A percentile compares a stretch with the other conserved stretches of the same genome.
Evolutionary conservation across 495 filamentous ascomycete genomes (phyloP).

Genomic region (Penicillium bialowiezense): DNA sequence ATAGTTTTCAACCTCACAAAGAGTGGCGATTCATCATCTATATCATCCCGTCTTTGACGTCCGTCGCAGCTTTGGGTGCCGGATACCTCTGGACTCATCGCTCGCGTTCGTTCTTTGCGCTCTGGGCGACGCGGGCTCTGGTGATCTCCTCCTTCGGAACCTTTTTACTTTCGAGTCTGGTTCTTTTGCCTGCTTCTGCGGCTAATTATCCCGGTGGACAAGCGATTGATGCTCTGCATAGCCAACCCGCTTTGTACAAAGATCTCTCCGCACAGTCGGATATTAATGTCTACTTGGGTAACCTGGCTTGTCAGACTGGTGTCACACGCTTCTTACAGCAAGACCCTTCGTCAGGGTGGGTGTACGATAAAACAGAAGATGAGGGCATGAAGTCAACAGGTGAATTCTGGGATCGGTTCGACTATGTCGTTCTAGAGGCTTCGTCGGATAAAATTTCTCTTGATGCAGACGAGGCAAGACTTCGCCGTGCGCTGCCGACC

Average conservation of each 20-base stretch:
- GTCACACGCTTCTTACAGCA: slow-evolving; percentile 78
- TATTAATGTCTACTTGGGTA: slow-evolving; percentile 71
- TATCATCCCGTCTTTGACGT: slow-evolving; percentile 75
- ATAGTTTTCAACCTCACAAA: slow-evolving; percentile 88
- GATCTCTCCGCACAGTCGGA: slow-evolving; percentile 6
- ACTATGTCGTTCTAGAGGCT: slow-evolving; percentile 75
- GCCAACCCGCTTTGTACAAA: slow-evolving; percentile 11
- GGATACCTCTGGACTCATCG: slow-evolving; percentile 70
- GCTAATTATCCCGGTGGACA: slow-evolving; percentile 89
- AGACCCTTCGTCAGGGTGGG: slow-evolving; percentile 33
- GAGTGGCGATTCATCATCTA: slow-evolving; percentile 97
- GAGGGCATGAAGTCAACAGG: slow-evolving; percentile 51
- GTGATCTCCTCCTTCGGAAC: slow-evolving; percentile 58
- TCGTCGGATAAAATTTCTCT: slow-evolving; percentile 29
- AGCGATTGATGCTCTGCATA: slow-evolving; percentile 57
- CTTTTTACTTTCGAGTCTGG: slow-evolving; percentile 55
- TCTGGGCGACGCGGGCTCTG: slow-evolving; percentile 48
- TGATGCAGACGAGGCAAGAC: slow-evolving; percentile 18
- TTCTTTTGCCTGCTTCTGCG: slow-evolving; percentile 66
- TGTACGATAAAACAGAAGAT: slow-evolving; percentile 55
- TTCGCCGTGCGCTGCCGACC: slow-evolving; percentile 12
- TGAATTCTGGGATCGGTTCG: slow-evolving; percentile 76
- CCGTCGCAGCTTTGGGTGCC: slow-evolving; percentile 70
- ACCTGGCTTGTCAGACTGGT: slow-evolving; percentile 89
- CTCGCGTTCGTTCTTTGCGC: slow-evolving; percentile 47